Evolutionary conservation across 306 rosid genomes (phyloP).

Genomic region (Calophaca sinica): DNA sequence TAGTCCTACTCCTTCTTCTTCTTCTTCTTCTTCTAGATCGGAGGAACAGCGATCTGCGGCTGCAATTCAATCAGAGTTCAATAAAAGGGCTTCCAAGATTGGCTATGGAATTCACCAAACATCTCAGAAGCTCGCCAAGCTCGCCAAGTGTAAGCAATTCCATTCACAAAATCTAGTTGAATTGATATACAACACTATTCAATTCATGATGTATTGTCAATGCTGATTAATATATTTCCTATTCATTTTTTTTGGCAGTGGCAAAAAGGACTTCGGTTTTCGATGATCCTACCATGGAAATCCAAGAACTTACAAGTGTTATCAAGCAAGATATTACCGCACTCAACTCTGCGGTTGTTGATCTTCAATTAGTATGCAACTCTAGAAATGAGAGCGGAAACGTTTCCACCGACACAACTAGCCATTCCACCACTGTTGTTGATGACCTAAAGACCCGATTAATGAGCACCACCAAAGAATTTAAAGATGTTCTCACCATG

Average conservation of each 20-base stretch:
- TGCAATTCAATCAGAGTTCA: slow-evolving; percentile 83
- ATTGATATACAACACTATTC: neutral
- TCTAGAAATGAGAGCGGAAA: slow-evolving; percentile 77
- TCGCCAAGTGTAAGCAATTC: slow-evolving; percentile 78
- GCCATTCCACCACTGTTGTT: slow-evolving; percentile 91
- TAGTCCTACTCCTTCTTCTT: neutral
- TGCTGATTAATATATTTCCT: neutral
- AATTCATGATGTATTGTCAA: neutral
- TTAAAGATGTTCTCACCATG: slow-evolving; percentile 97
- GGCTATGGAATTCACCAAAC: slow-evolving; percentile 94
- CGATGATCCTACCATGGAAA: slow-evolving; percentile 90
- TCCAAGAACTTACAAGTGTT: slow-evolving; percentile 89
- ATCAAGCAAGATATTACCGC: slow-evolving; percentile 96
- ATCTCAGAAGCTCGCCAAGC: slow-evolving; percentile 90
- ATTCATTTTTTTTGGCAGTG: slow-evolving; percentile 60
- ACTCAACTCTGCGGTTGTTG: slow-evolving; percentile 91
- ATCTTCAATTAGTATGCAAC: slow-evolving; percentile 75
- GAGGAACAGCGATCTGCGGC: slow-evolving; percentile 78
- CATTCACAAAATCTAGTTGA: neutral
- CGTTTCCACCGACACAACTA: slow-evolving; percentile 82
- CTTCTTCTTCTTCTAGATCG: slow-evolving; percentile 52
- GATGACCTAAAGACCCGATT: slow-evolving; percentile 92
- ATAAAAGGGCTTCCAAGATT: slow-evolving; percentile 83
- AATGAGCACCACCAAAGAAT: slow-evolving; percentile 93
- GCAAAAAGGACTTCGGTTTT: slow-evolving; percentile 94